A percentile compares a stretch with the other conserved stretches of the same genome.
Conservation (phyloP, 2,329 filamentous ascomycete genomes). For the Xylaria sp. region DNA sequence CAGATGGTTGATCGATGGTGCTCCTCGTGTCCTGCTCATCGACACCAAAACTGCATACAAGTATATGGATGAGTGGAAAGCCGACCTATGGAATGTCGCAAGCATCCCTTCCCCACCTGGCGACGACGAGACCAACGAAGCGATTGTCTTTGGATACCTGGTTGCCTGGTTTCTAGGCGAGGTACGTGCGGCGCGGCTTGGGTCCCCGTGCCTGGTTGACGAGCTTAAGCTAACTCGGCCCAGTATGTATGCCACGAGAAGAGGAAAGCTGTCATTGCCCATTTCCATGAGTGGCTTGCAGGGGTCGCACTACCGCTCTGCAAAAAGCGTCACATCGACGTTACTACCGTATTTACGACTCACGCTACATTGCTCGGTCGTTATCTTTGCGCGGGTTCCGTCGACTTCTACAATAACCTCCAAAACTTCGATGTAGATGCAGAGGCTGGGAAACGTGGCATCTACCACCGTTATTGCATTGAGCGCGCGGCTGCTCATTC, state of each 20-base stretch:
- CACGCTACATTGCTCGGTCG: conserved; percentile 95
- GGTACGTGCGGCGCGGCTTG: conserved; percentile 62
- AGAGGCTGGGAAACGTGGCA: conserved; percentile 96
- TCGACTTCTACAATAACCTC: conserved; percentile 99
- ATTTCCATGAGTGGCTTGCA: conserved; percentile 99
- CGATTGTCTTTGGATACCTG: conserved; percentile 96
- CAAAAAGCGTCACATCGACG: conserved; percentile 93
- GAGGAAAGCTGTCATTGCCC: conserved; percentile 90
- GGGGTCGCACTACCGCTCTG: conserved; percentile 91
- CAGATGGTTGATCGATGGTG: conserved; percentile 96
- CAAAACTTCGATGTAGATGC: conserved; percentile 97
- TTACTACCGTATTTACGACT: conserved; percentile 98
- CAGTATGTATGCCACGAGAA: conserved; percentile 96
- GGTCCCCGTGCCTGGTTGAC: not conserved
- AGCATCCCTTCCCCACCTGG: conserved; percentile 92
- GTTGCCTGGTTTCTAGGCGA: conserved; percentile 99
- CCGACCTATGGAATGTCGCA: conserved; percentile 91
- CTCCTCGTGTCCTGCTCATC: conserved; percentile 91
- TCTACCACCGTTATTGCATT: conserved; percentile 98
- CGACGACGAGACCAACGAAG: conserved; percentile 96
- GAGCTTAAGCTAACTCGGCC: conserved; percentile 35
- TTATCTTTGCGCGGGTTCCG: conserved; percentile 95
- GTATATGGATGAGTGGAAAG: conserved; percentile 96
- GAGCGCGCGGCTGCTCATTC: conserved; percentile 92
- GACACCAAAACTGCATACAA: conserved; percentile 93